phyloP scores from a whole-genome alignment of 139 green algal species.

The Coelastrella sp. region DNA sequence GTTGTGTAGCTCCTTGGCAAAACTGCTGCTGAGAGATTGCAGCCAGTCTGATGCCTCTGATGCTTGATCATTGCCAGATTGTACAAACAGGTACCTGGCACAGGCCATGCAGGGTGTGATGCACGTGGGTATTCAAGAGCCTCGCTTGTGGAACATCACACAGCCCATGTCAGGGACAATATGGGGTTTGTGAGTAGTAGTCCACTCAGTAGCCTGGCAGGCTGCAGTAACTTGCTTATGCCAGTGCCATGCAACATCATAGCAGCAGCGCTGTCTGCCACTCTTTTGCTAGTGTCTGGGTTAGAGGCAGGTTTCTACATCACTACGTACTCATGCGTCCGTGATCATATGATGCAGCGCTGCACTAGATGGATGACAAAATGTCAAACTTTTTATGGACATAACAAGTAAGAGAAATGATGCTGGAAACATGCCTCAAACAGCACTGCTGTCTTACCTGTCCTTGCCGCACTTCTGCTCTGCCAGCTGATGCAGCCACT shows the following conservation, averaged over 20 bases:
- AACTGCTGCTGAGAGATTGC: neutral
- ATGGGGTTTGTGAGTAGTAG: no score
- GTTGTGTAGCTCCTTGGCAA: slow-evolving; percentile 2
- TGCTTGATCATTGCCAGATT: neutral
- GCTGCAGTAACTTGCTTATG: neutral
- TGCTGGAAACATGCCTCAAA: neutral
- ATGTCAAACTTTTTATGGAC: no score
- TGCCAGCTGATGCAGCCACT: neutral
- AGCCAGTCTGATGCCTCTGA: neutral
- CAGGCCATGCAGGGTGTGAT: neutral
- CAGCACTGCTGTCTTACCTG: neutral
- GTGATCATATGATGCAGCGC: no score
- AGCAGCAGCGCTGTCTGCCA: no score
- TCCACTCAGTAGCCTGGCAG: no score
- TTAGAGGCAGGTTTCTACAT: no score
- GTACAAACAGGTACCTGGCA: neutral
- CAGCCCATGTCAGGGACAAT: neutral
- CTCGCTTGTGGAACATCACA: neutral
- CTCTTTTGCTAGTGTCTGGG: no score
- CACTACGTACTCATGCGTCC: no score
- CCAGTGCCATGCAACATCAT: no score
- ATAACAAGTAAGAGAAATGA: no score
- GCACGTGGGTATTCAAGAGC: neutral
- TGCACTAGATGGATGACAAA: no score
- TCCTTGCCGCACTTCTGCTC: neutral